phyloP scores from a whole-genome alignment of 2,329 filamentous ascomycete genomes.

The Didymellaceae sp. region DNA sequence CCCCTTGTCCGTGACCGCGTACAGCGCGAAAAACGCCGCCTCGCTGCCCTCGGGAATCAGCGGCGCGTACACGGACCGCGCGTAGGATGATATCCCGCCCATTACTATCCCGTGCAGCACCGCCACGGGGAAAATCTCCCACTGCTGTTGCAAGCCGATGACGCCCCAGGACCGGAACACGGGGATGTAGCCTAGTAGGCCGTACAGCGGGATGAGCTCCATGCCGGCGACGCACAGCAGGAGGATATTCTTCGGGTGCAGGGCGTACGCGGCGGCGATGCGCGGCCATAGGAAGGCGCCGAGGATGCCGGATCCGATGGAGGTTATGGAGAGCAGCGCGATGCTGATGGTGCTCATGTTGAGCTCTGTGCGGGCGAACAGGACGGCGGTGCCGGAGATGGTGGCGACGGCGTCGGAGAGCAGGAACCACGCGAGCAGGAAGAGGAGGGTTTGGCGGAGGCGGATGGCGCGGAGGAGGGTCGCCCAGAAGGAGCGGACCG shows the following conservation, averaged over 20 bases:
- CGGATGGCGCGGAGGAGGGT: constrained; percentile 75
- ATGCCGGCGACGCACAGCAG: constrained; percentile 84
- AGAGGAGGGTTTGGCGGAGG: constrained; percentile 74
- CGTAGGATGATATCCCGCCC: constrained; percentile 86
- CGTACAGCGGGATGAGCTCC: constrained; percentile 88
- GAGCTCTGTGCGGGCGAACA: constrained; percentile 90
- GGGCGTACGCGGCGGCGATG: constrained; percentile 69
- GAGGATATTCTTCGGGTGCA: constrained; percentile 81
- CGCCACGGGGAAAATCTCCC: constrained; percentile 91
- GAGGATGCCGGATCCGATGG: constrained; percentile 80
- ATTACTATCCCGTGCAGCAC: constrained; percentile 88
- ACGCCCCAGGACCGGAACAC: constrained; percentile 75
- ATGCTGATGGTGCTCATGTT: constrained; percentile 86
- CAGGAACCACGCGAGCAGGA: constrained; percentile 87
- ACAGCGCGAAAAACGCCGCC: constrained; percentile 90
- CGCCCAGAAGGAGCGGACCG: constrained; percentile 81
- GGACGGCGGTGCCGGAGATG: constrained; percentile 88
- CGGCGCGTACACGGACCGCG: constrained; percentile 85
- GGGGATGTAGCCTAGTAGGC: constrained; percentile 81
- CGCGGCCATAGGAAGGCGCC: constrained; percentile 88
- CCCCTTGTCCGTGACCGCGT: constrained; percentile 95
- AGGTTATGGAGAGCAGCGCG: constrained; percentile 87
- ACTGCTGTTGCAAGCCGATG: constrained; percentile 80
- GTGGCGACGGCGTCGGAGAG: constrained; percentile 92
- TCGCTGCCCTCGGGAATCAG: constrained; percentile 91